Evolutionary conservation across 2,329 filamentous ascomycete genomes (phyloP), one percentile per base, ranked within the genome.

Genomic region (Fusarium heterosporum): DNA sequence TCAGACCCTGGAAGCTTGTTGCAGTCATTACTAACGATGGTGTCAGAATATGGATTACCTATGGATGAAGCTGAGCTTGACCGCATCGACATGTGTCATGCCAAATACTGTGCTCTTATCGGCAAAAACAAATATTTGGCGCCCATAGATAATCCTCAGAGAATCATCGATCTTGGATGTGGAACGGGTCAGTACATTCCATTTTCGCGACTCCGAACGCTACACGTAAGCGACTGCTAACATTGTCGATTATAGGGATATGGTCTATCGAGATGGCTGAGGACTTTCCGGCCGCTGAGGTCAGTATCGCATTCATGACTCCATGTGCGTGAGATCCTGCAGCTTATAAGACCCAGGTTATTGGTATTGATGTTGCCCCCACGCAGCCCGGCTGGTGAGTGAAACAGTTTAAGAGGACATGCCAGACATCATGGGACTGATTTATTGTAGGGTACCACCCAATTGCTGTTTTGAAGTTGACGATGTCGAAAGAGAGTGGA

Each of bases 51-150:
- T 61, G 76, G 77, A 6, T 64, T 81, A 16, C 79, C 79, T 9
- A 81, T 80, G 72, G 79, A 81, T 41, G 77, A 80, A 42, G 64
- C 65, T 8, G 79, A 81, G 55, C 70, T 80, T 22, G 78, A 80
- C 50, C 74, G 79, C 13, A 78, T 81, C n/a, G 78, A 81, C 56
- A 73, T 81, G 71, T 75, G 74, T 13, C 79, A 81, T 60, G 70
- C 72, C 11, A 78, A 79, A 55, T 78, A 78, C 61, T 73, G 66
- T 25, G 73, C 72, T 3, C 34, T 75, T 4, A 69, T 76, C 28
- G 70, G 67, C 13, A 77, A 73, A 47, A 70, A 65, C 1, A 64
- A 64, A 1, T 74, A 72, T 50, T 34, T 73, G 43, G 50, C 73
- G 1, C 73, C 73, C 4, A 41, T 75, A 11, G 29, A 55, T 3